Evolutionary conservation across 805 yeast genomes (phyloP).

Genomic region (Suhomyces pyralidae): DNA sequence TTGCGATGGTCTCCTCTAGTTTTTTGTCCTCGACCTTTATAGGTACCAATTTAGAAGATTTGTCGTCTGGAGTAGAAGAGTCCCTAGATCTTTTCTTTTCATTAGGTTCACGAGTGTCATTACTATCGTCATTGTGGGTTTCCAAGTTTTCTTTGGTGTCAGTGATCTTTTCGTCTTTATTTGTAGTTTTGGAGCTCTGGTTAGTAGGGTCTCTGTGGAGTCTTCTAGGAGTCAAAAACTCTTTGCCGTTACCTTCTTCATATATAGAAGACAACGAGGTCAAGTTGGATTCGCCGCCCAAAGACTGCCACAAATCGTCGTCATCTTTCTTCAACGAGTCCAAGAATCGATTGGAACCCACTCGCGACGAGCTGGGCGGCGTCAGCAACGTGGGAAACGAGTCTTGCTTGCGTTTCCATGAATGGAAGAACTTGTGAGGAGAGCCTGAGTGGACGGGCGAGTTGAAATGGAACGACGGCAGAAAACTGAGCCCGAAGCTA

Average conservation of each 20-base stretch:
- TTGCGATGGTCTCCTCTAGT: slow-evolving; percentile 4
- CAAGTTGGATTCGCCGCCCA: slow-evolving; percentile 16
- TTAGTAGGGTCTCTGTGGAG: slow-evolving; percentile 11
- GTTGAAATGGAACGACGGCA: slow-evolving; percentile 42
- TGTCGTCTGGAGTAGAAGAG: background rate
- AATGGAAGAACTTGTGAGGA: slow-evolving; percentile 30
- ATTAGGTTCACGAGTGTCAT: background rate
- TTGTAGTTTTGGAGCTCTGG: background rate
- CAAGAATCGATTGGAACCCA: slow-evolving; percentile 13
- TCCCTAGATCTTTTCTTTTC: background rate
- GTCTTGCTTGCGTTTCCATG: slow-evolving; percentile 3
- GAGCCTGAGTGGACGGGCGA: slow-evolving; percentile 35
- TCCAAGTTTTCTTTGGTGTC: background rate
- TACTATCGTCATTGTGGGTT: background rate
- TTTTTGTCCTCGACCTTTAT: slow-evolving; percentile 7
- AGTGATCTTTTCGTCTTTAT: background rate
- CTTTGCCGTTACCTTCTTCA: slow-evolving; percentile 17
- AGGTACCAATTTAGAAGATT: slow-evolving; percentile 7
- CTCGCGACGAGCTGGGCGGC: slow-evolving; percentile 14
- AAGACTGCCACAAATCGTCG: slow-evolving; percentile 32
- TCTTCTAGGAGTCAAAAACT: slow-evolving; percentile 35
- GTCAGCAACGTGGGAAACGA: slow-evolving; percentile 8
- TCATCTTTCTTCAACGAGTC: slow-evolving; percentile 12
- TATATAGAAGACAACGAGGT: slow-evolving; percentile 22
- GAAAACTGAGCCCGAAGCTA: slow-evolving; percentile 38